These are phyloP conservation scores for Boechera stricta DNA, from an alignment of 345 rosid species.

Conservation along the genomic window DNA sequence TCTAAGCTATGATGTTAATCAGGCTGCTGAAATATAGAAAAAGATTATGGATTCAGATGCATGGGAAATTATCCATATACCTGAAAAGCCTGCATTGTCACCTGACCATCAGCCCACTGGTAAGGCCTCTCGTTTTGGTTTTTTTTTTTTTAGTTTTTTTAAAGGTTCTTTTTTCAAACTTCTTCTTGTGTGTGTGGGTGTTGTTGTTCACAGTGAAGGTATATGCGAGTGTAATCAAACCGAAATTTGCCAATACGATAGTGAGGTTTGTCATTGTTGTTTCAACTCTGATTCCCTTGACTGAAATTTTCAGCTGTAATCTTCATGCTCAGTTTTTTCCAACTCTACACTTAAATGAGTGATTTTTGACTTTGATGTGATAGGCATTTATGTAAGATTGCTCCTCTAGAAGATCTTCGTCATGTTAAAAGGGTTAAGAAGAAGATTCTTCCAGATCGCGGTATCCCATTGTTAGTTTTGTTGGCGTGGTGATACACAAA, in stretches of 20 bases:
- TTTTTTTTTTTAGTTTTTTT: neutral
- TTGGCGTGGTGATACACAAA: neutral
- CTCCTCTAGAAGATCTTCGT: conserved; percentile 69
- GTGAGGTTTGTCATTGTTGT: conserved; percentile 56
- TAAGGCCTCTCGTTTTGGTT: neutral
- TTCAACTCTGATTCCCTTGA: neutral
- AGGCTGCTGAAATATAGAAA: neutral
- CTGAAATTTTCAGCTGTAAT: neutral
- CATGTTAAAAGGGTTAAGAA: conserved; percentile 80
- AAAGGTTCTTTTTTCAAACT: neutral
- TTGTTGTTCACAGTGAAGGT: conserved; percentile 55
- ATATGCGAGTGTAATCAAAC: conserved; percentile 68
- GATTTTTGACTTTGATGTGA: conserved; percentile 17
- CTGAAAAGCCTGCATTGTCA: conserved; percentile 55
- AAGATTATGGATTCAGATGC: conserved; percentile 32
- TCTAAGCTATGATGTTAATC: conserved; percentile 11
- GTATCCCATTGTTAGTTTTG: conserved; percentile 41
- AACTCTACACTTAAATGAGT: neutral
- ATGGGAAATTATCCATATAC: conserved; percentile 59
- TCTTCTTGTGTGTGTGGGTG: neutral
- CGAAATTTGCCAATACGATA: conserved; percentile 64
- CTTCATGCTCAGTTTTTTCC: conserved; percentile 23
- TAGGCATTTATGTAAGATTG: conserved; percentile 69
- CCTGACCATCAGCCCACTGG: conserved; percentile 64
- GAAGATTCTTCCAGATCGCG: conserved; percentile 45